Evolutionary conservation across 202 grass and related monocot species (phyloP).

Genomic region (Carex arenaria): DNA sequence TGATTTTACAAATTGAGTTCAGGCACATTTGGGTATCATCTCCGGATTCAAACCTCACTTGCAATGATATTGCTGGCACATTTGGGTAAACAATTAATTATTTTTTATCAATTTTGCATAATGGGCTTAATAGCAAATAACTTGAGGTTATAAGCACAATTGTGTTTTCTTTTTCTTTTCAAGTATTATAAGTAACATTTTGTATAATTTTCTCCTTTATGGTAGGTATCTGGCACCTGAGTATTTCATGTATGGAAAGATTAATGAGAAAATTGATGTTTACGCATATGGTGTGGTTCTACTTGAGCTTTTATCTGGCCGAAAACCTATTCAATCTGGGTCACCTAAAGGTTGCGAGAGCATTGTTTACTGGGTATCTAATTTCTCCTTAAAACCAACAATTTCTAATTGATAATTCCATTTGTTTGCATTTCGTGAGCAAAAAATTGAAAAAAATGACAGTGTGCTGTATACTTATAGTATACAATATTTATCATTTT

Average conservation of each 20-base stretch:
- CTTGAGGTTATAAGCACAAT: neutral
- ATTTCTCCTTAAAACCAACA: too few species aligned
- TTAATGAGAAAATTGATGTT: conserved; percentile 94
- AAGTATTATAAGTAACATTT: conserved; percentile 18
- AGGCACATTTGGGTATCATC: conserved; percentile 31
- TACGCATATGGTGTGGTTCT: too few species aligned
- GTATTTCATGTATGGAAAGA: conserved; percentile 77
- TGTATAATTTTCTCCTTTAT: conserved; percentile 23
- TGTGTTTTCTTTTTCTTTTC: neutral
- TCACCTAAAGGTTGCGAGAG: too few species aligned
- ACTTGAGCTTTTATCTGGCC: too few species aligned
- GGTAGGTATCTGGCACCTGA: conserved; percentile 92
- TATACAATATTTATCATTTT: conserved; percentile 19
- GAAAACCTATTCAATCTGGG: too few species aligned
- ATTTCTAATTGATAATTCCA: too few species aligned
- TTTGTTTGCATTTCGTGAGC: too few species aligned
- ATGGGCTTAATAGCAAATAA: neutral
- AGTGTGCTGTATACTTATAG: neutral
- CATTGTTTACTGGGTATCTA: too few species aligned
- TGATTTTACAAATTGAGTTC: too few species aligned
- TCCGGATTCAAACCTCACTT: conserved; percentile 59
- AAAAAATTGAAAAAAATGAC: conserved; percentile 20
- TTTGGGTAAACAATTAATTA: conserved; percentile 51
- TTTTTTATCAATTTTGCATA: neutral
- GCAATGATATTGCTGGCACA: conserved; percentile 82